Conservation (phyloP, 768 basidiomycete species). For the Kwoniella dejecticola region DNA sequence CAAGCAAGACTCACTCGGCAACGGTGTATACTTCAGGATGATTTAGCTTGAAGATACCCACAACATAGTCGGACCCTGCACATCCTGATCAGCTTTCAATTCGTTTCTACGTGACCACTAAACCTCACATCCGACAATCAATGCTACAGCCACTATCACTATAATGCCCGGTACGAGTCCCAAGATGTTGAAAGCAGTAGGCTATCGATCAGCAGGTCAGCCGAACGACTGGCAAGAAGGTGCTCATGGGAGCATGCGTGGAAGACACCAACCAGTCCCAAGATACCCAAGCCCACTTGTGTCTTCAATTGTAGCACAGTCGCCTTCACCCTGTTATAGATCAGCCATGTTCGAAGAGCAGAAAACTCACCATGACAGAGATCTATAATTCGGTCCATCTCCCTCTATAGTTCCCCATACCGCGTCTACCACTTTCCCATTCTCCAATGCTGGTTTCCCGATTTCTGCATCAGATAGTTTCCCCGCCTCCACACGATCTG, state of each 20-base stretch:
- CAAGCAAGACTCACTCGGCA: slow-evolving; percentile 20
- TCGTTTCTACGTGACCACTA: background rate
- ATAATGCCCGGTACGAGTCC: slow-evolving; percentile 26
- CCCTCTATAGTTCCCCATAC: slow-evolving; percentile 36
- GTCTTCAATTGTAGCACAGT: slow-evolving; percentile 36
- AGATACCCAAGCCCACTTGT: slow-evolving; percentile 40
- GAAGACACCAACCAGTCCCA: slow-evolving; percentile 25
- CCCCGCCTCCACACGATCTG: slow-evolving; percentile 6
- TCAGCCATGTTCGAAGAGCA: background rate
- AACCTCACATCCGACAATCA: slow-evolving; percentile 34
- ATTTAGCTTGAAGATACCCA: slow-evolving; percentile 45
- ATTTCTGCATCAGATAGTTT: slow-evolving; percentile 2
- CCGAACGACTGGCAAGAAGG: no score
- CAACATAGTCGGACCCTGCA: slow-evolving; percentile 39
- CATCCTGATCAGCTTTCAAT: background rate
- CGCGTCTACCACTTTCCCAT: slow-evolving; percentile 27
- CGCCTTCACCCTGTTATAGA: slow-evolving; percentile 22
- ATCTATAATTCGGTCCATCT: slow-evolving; percentile 32
- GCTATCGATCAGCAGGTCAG: no score
- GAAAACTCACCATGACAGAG: slow-evolving; percentile 26
- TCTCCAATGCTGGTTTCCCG: background rate
- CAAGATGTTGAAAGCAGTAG: slow-evolving; percentile 24
- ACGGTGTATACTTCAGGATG: slow-evolving; percentile 47
- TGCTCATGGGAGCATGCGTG: no score
- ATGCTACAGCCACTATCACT: slow-evolving; percentile 31